Evolutionary conservation across 306 rosid genomes (phyloP).

Genomic region (Prunus dulcis): DNA sequence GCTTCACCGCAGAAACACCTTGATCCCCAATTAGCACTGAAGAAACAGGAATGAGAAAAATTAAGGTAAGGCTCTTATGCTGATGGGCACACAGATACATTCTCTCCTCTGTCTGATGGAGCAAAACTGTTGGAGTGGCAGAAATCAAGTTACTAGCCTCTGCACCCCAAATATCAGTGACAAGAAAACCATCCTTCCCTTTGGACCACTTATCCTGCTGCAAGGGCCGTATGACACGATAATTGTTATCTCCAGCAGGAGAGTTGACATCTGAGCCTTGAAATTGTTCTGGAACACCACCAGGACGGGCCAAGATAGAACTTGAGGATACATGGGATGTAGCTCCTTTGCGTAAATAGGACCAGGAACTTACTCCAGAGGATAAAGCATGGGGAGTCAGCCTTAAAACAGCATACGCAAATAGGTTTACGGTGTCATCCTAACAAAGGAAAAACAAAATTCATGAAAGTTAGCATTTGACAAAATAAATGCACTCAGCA

Average conservation of each 20-base stretch:
- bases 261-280: conserved; percentile 44
- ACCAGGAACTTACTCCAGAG: conserved; percentile 87
- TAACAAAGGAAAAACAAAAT: conserved; percentile 31
- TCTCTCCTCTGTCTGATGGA: conserved; percentile 65
- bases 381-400: conserved; percentile 78
- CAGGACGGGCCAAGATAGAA: conserved; percentile 43
- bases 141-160: conserved; percentile 55
- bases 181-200: conserved; percentile 90
- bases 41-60: conserved; percentile 76
- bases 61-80: conserved; percentile 76
- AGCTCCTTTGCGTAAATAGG: conserved; percentile 78
- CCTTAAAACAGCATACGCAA: conserved; percentile 90
- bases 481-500: background rate
- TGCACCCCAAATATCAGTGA: conserved; percentile 91
- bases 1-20: conserved; percentile 66
- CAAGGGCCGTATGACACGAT: conserved; percentile 69
- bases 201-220: conserved; percentile 81
- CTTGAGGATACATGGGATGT: conserved; percentile 43
- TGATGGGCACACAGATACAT: conserved; percentile 89
- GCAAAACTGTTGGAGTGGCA: conserved; percentile 76
- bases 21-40: conserved; percentile 75
- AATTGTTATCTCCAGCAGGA: conserved; percentile 39
- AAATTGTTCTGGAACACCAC: conserved; percentile 49
- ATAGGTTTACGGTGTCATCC: conserved; percentile 90
- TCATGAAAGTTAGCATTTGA: background rate